A percentile compares a stretch with the other conserved stretches of the same genome.
phyloP scores from a whole-genome alignment of 768 basidiomycete genomes.

The Termitomyces sp. region DNA sequence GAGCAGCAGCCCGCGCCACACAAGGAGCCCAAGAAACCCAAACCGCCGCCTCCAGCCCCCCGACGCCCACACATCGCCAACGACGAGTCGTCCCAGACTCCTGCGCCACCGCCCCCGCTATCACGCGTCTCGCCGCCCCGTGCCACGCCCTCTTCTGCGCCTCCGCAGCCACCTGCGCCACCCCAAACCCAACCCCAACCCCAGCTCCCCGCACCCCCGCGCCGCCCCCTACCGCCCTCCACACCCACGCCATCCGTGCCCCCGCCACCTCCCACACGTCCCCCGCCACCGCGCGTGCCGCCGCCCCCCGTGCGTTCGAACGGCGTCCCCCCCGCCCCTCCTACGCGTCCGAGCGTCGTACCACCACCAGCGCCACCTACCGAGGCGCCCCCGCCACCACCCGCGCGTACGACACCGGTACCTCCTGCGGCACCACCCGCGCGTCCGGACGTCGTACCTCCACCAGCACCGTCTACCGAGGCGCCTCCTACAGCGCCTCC shows the following conservation, averaged over 20 bases:
- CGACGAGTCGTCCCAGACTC: constrained; percentile 20
- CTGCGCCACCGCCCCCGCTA: constrained; percentile 5
- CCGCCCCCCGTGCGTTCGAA: constrained; percentile 15
- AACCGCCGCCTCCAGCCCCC: constrained; percentile 47
- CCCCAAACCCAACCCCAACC: constrained; percentile 7
- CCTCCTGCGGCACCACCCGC: constrained; percentile 14
- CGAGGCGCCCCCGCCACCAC: constrained; percentile 3
- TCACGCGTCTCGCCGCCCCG: constrained; percentile 15
- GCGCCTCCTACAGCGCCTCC: constrained; percentile 12
- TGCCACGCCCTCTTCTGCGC: constrained; percentile 8
- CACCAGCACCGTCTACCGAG: constrained; percentile 14
- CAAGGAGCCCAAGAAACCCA: constrained; percentile 38
- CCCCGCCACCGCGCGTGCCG: constrained; percentile 14
- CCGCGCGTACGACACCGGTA: neutral
- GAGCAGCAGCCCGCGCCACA: constrained; percentile 23
- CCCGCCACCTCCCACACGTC: constrained; percentile 15
- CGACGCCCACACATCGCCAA: constrained; percentile 33
- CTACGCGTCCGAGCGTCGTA: neutral
- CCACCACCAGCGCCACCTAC: constrained; percentile 12
- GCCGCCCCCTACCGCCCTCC: constrained; percentile 1
- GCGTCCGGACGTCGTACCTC: constrained; percentile 12
- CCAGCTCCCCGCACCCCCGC: constrained; percentile 3
- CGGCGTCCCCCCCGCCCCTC: neutral
- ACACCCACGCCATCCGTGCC: constrained; percentile 10
- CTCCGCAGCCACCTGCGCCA: constrained; percentile 4